phyloP scores from a whole-genome alignment of 108 stramenopile species.

The Thalassiosira profunda region DNA sequence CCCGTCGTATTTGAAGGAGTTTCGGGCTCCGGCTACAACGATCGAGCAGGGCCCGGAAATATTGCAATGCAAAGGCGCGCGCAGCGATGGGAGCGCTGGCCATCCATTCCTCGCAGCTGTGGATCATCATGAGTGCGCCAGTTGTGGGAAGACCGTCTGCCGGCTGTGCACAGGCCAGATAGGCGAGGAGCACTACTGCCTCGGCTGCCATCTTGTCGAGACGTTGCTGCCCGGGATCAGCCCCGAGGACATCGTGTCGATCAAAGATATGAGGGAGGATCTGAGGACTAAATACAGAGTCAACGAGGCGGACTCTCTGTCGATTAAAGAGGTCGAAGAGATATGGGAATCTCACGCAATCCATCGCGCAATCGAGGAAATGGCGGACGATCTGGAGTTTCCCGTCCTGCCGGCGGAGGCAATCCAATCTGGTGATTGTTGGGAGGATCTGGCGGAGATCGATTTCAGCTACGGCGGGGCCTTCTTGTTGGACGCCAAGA shows the following conservation, averaged over 20 bases:
- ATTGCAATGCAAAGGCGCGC: no score
- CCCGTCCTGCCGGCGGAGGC: background rate
- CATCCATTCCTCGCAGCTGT: background rate
- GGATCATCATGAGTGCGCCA: background rate
- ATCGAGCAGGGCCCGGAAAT: no score
- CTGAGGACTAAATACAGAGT: conserved; percentile 7
- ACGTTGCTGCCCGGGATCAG: conserved; percentile 1
- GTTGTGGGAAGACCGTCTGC: background rate
- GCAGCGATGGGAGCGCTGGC: no score
- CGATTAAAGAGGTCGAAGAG: conserved; percentile 5
- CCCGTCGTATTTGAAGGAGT: background rate
- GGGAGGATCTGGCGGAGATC: conserved; percentile 15
- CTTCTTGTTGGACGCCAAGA: conserved; percentile 4
- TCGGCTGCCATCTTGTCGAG: background rate
- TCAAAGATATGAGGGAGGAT: conserved; percentile 2
- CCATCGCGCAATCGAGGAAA: conserved; percentile 7
- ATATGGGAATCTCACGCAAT: background rate
- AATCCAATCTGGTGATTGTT: conserved; percentile 1
- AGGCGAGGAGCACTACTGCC: background rate
- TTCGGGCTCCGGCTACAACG: background rate
- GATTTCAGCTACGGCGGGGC: conserved; percentile 13
- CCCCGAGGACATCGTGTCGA: background rate
- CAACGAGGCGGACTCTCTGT: background rate
- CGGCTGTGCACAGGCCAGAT: background rate
- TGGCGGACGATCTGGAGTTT: background rate